Evolutionary conservation across 163 green algal genomes (phyloP).

Genomic region (Botryococcus braunii): DNA sequence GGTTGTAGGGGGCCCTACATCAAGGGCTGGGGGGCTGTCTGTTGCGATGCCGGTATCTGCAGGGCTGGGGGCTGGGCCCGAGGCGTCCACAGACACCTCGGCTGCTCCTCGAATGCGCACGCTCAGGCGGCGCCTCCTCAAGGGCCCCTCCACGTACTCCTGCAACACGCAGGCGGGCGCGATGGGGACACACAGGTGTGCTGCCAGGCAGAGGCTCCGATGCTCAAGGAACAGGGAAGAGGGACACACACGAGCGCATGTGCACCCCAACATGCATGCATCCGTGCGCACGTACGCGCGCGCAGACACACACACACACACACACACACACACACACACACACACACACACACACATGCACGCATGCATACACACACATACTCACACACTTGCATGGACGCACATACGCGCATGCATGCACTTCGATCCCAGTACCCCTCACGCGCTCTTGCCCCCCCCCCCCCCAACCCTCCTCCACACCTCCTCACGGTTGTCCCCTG

Average conservation of each 20-base stretch:
- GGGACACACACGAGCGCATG: neutral
- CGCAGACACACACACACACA: too few relatives aligned
- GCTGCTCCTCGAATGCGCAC: constrained; percentile 4
- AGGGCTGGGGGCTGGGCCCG: neutral
- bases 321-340: too few relatives aligned
- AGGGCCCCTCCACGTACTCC: neutral
- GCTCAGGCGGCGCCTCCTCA: neutral
- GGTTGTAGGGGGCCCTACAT: neutral
- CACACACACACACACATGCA: too few relatives aligned
- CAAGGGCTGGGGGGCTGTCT: neutral
- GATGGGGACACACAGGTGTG: neutral
- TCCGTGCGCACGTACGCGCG: too few relatives aligned
- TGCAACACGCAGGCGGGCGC: neutral
- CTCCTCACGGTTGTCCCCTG: too few relatives aligned
- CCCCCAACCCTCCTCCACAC: too few relatives aligned
- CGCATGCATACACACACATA: too few relatives aligned
- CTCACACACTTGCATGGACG: too few relatives aligned
- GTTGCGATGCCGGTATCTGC: neutral
- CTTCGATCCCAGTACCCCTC: too few relatives aligned
- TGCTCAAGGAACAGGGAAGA: neutral
- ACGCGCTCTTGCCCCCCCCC: too few relatives aligned
- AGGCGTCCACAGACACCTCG: neutral
- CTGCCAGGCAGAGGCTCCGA: neutral
- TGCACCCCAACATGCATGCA: neutral
- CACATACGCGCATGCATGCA: too few relatives aligned